These are phyloP conservation scores for Dipteronia sinensis DNA, from an alignment of 345 rosid genomes.

Conservation along the genomic window DNA sequence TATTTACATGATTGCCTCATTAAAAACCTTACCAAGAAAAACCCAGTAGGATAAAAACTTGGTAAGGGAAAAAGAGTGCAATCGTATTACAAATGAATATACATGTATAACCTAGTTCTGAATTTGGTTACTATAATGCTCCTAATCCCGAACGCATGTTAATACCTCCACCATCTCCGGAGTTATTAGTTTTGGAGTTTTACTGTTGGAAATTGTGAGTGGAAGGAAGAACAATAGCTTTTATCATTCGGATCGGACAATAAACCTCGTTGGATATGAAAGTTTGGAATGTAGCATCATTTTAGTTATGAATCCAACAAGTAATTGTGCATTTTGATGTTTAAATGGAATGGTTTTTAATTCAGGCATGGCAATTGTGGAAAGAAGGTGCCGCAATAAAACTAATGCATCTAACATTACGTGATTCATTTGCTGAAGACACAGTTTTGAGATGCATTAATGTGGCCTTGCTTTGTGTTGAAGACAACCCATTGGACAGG, in stretches of 20 bases:
- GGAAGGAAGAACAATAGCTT: constrained; percentile 16
- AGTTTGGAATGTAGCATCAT: not conserved
- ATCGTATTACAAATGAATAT: too few relatives aligned
- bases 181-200: constrained; percentile 27
- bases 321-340: not conserved
- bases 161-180: too few relatives aligned
- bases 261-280: constrained; percentile 22
- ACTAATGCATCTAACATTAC: constrained; percentile 7
- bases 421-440: not conserved
- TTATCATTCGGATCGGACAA: not conserved
- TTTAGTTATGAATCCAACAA: not conserved
- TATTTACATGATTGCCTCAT: too few relatives aligned
- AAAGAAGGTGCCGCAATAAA: constrained; percentile 4
- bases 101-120: too few relatives aligned
- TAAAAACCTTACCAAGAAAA: too few relatives aligned
- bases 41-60: too few relatives aligned
- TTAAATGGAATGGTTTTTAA: not conserved
- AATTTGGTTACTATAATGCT: too few relatives aligned
- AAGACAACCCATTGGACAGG: not conserved
- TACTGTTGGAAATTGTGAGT: constrained; percentile 20
- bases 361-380: constrained; percentile 30
- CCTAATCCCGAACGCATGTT: too few relatives aligned
- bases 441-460: constrained; percentile 8
- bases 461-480: constrained; percentile 7
- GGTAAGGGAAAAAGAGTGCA: too few relatives aligned